Conservation (phyloP, 192 early-diverging fungal genomes). For the Gaertneriomyces semiglobifer region DNA sequence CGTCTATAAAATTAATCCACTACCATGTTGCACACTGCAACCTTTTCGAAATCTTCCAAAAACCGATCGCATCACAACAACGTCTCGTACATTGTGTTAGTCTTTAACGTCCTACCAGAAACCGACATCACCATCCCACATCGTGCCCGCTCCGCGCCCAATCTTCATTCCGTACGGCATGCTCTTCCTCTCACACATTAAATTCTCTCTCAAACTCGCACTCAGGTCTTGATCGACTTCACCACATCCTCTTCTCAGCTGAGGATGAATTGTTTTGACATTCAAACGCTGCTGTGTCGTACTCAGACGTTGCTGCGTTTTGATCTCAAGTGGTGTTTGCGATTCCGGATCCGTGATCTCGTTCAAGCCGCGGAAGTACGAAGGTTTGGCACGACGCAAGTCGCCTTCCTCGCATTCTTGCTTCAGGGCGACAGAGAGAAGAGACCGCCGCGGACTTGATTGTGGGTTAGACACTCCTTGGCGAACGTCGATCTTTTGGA, state of each 20-base stretch:
- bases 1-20: no score
- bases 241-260: not conserved
- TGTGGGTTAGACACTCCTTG: not conserved
- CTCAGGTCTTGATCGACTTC: not conserved
- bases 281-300: conserved; percentile 22
- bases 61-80: no score
- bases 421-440: not conserved
- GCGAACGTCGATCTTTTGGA: conserved; percentile 17
- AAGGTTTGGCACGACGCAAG: no score
- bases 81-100: no score
- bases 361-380: conserved; percentile 9
- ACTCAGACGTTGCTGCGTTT: conserved; percentile 15
- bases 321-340: no score
- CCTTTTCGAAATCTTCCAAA: no score
- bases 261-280: not conserved
- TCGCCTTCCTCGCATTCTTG: not conserved
- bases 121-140: no score
- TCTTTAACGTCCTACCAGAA: no score
- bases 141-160: conserved; percentile 5
- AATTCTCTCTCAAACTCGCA: conserved; percentile 16
- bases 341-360: not conserved
- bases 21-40: no score
- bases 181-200: conserved; percentile 22
- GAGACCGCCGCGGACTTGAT: not conserved
- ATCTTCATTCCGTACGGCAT: conserved; percentile 22